Percentiles rank a stretch among this genome's conserved stretches.
phyloP scores from a whole-genome alignment of 2,329 filamentous ascomycete species.

The Alternaria gaisen region DNA sequence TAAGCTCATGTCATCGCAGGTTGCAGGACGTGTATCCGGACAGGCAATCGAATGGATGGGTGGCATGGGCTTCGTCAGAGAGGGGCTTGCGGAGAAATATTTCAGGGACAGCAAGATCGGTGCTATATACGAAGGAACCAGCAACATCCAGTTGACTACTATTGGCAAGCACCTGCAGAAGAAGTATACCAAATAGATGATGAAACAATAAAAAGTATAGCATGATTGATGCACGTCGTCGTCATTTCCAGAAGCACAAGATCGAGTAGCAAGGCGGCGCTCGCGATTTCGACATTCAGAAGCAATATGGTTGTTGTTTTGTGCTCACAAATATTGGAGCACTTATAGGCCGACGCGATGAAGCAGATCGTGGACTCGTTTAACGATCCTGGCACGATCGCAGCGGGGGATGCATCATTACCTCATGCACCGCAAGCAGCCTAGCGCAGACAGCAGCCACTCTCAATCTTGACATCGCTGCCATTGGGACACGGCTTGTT shows the following conservation, averaged over 20 bases:
- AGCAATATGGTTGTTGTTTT: background rate
- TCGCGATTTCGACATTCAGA: background rate
- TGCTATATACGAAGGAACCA: conserved; percentile 94
- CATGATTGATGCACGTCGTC: background rate
- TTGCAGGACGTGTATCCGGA: conserved; percentile 85
- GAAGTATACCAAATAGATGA: conserved; percentile 66
- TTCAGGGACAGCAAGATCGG: conserved; percentile 99
- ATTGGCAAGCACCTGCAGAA: conserved; percentile 76
- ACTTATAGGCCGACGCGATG: background rate
- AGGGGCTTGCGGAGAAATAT: conserved; percentile 97
- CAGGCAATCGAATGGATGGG: conserved; percentile 99
- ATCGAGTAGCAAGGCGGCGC: background rate
- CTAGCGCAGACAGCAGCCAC: conserved; percentile 3
- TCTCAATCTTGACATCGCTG: background rate
- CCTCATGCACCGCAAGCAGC: background rate
- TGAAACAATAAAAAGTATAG: background rate
- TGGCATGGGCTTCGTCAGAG: conserved; percentile 97
- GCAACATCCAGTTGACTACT: conserved; percentile 75
- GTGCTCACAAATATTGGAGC: background rate
- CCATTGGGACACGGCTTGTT: background rate
- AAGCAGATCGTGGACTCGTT: conserved; percentile 12
- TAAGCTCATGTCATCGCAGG: conserved; percentile 92
- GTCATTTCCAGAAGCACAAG: background rate
- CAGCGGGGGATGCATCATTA: background rate
- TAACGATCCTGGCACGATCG: conserved; percentile 10